Conservation (phyloP, 768 basidiomycete genomes). For the Strobilomyces confusus region DNA sequence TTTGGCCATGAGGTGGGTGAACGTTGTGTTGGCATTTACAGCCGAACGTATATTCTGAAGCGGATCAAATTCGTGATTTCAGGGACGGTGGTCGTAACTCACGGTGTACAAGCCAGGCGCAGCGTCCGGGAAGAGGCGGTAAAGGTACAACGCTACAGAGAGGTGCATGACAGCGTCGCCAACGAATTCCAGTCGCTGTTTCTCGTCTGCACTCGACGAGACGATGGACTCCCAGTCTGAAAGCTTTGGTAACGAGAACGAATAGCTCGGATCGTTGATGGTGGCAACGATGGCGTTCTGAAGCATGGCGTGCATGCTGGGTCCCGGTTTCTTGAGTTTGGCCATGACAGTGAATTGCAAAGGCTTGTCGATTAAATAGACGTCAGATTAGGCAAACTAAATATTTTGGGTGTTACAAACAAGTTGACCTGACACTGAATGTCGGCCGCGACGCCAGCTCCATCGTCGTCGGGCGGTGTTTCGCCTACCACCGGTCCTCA, state of each 20-base stretch:
- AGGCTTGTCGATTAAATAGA: too few relatives aligned
- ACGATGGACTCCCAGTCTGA: conserved; percentile 29
- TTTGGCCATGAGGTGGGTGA: conserved; percentile 37
- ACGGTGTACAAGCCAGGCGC: conserved; percentile 36
- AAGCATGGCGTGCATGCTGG: conserved; percentile 11
- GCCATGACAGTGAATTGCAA: conserved; percentile 20
- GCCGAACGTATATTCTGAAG: conserved; percentile 22
- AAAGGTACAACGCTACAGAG: conserved; percentile 38
- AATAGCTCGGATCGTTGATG: conserved; percentile 28
- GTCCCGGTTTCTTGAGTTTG: conserved; percentile 15
- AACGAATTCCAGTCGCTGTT: conserved; percentile 44
- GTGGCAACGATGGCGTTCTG: conserved; percentile 23
- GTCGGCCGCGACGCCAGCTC: conserved; percentile 32
- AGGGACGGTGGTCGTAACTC: conserved; percentile 2
- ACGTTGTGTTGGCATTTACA: conserved; percentile 35
- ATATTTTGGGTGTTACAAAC: too few relatives aligned
- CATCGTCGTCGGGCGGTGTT: conserved; percentile 32
- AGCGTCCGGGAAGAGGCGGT: conserved; percentile 30
- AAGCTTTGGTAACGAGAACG: conserved; percentile 25
- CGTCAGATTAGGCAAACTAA: background rate
- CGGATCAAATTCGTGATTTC: background rate
- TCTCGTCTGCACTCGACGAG: conserved; percentile 24
- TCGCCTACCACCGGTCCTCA: conserved; percentile 31
- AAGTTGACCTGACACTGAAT: conserved; percentile 10
- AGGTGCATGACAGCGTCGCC: conserved; percentile 47